Conservation (phyloP, 345 rosid genomes). For the Kandelia obovata region DNA sequence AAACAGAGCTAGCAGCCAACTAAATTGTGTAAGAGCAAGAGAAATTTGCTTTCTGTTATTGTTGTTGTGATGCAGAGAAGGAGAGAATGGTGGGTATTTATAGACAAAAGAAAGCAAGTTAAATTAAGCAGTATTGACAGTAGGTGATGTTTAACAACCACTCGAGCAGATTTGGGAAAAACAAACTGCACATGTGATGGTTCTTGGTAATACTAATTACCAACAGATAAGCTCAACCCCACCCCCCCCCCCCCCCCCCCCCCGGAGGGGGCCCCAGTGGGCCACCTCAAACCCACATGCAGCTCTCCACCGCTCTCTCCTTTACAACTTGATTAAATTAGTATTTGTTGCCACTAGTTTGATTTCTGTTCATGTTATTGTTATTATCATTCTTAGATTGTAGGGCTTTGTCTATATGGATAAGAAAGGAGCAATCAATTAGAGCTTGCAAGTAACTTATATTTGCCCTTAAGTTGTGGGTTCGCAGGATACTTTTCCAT, state of each 20-base stretch:
- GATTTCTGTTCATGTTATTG: too few relatives aligned
- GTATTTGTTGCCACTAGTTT: background rate
- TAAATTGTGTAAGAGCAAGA: background rate
- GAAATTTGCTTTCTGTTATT: background rate
- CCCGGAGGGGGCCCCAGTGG: background rate
- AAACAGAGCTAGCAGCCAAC: background rate
- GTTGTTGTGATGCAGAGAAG: too few relatives aligned
- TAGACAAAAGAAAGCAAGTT: background rate
- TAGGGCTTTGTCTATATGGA: too few relatives aligned
- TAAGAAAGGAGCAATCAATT: too few relatives aligned
- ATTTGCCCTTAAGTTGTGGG: too few relatives aligned
- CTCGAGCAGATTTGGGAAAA: constrained; percentile 5
- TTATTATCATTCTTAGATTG: too few relatives aligned
- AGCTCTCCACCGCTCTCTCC: constrained; percentile 2
- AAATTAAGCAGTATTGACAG: too few relatives aligned
- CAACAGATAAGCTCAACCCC: constrained; percentile 17
- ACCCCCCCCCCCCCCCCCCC: too few relatives aligned
- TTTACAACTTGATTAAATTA: constrained; percentile 4
- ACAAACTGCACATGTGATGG: constrained; percentile 20
- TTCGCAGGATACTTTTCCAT: too few relatives aligned
- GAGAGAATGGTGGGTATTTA: background rate
- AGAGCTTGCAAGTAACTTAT: too few relatives aligned
- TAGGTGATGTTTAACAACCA: background rate
- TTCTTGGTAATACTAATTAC: background rate
- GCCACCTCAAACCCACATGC: constrained; percentile 10